Percentiles rank a stretch among this genome's conserved stretches.
Conservation (phyloP, 2,329 filamentous ascomycete genomes). For the Fusarium sp. region DNA sequence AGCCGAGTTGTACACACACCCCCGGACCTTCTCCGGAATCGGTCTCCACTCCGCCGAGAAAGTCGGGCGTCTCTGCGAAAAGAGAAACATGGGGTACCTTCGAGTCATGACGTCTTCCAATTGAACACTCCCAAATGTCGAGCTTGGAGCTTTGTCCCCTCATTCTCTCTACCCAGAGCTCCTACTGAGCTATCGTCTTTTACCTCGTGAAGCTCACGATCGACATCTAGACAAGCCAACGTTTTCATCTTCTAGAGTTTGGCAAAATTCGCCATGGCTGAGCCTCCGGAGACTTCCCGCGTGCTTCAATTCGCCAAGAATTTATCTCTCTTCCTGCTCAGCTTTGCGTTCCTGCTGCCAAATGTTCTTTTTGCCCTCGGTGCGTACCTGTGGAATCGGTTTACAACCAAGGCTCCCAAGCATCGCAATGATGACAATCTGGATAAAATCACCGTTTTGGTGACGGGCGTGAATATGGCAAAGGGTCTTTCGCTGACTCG, state of each 20-base stretch:
- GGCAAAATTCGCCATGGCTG: not conserved
- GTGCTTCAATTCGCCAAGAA: conserved; percentile 29
- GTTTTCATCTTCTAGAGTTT: not conserved
- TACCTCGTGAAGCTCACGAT: conserved; percentile 1
- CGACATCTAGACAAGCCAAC: not conserved
- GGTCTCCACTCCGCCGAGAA: conserved; percentile 11
- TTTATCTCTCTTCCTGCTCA: conserved; percentile 27
- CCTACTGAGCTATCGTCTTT: not conserved
- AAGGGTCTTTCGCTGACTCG: conserved; percentile 77
- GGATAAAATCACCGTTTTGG: conserved; percentile 65
- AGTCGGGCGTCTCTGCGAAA: not conserved
- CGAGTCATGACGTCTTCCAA: conserved; percentile 41
- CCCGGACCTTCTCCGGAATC: conserved; percentile 8
- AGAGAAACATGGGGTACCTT: conserved; percentile 9
- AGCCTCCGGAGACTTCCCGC: not conserved
- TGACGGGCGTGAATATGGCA: conserved; percentile 79
- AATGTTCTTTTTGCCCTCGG: conserved; percentile 1
- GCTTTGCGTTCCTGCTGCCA: conserved; percentile 26
- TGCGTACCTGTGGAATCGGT: conserved; percentile 20
- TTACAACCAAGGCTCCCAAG: not conserved
- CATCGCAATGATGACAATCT: conserved; percentile 6
- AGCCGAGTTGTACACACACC: not conserved
- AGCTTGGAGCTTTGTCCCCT: not conserved
- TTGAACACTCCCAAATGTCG: not conserved
- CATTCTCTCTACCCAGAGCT: not conserved